These are phyloP conservation scores for Pestalotiopsis sp. DNA, from an alignment of 2,329 filamentous ascomycete species.

Conservation along the genomic window DNA sequence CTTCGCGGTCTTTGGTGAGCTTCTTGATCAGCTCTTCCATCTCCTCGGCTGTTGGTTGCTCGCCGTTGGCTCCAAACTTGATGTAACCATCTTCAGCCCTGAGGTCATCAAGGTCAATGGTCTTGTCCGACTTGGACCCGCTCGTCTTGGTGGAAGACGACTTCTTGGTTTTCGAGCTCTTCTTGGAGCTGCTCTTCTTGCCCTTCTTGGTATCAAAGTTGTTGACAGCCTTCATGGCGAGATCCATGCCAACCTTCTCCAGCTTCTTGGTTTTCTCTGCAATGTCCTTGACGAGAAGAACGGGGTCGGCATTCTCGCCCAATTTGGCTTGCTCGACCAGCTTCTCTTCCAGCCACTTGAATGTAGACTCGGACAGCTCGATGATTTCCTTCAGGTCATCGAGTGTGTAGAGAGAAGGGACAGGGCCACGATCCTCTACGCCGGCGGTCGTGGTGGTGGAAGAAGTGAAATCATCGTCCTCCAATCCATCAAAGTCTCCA, in stretches of 20 bases:
- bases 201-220: slow-evolving; percentile 52
- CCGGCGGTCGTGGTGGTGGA: slow-evolving; percentile 41
- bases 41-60: slow-evolving; percentile 48
- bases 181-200: slow-evolving; percentile 36
- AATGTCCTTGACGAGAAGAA: slow-evolving; percentile 73
- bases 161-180: slow-evolving; percentile 43
- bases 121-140: slow-evolving; percentile 36
- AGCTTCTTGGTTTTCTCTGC: slow-evolving; percentile 70
- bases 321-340: slow-evolving; percentile 73
- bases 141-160: slow-evolving; percentile 40
- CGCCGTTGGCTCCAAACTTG: slow-evolving; percentile 41
- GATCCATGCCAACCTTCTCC: slow-evolving; percentile 68
- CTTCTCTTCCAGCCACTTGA: slow-evolving; percentile 76
- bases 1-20: slow-evolving; percentile 34
- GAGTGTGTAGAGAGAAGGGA: slow-evolving; percentile 69
- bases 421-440: slow-evolving; percentile 54
- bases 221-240: slow-evolving; percentile 70
- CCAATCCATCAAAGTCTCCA: slow-evolving; percentile 72
- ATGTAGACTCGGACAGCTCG: slow-evolving; percentile 62
- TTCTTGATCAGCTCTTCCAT: slow-evolving; percentile 59
- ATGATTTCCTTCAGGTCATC: slow-evolving; percentile 72
- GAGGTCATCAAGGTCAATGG: slow-evolving; percentile 46
- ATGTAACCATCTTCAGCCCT: slow-evolving; percentile 36
- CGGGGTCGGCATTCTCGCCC: slow-evolving; percentile 70
- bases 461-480: slow-evolving; percentile 62